phyloP scores from a whole-genome alignment of 192 early-diverging fungal genomes.

The Diversispora epigaea region DNA sequence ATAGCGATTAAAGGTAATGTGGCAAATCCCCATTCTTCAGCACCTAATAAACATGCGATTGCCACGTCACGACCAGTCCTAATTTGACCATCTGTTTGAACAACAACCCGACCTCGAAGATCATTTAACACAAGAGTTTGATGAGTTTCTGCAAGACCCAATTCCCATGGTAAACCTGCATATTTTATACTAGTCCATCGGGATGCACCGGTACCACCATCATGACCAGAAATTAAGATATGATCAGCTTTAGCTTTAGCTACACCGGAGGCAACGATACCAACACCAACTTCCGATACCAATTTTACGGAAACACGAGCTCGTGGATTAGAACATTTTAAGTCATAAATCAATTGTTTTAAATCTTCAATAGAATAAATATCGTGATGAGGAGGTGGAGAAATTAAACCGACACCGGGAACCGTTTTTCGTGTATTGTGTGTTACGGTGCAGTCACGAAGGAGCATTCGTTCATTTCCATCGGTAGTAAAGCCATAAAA shows the following conservation, averaged over 20 bases:
- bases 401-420: slow-evolving; percentile 93
- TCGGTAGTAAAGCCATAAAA: no score
- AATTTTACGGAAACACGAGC: slow-evolving; percentile 97
- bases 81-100: slow-evolving; percentile 99
- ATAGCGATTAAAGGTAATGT: slow-evolving; percentile 97
- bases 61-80: slow-evolving; percentile 97
- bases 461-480: no score
- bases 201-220: slow-evolving; percentile 97
- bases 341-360: slow-evolving; percentile 97
- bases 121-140: slow-evolving; percentile 97
- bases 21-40: slow-evolving; percentile 99
- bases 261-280: slow-evolving; percentile 95
- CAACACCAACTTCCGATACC: slow-evolving; percentile 96
- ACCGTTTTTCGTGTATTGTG: slow-evolving; percentile 91
- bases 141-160: slow-evolving; percentile 98
- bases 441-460: slow-evolving; percentile 73
- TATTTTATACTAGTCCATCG: slow-evolving; percentile 99
- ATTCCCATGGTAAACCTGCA: slow-evolving; percentile 97
- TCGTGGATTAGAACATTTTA: slow-evolving; percentile 88
- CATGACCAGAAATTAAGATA: slow-evolving; percentile 92
- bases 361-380: slow-evolving; percentile 99
- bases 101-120: slow-evolving; percentile 90
- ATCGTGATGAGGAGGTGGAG: slow-evolving; percentile 98
- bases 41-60: slow-evolving; percentile 94
- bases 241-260: slow-evolving; percentile 97